Base-by-base conservation (phyloP, 1,139 yeast species). In the Candida smagusa region DNA sequence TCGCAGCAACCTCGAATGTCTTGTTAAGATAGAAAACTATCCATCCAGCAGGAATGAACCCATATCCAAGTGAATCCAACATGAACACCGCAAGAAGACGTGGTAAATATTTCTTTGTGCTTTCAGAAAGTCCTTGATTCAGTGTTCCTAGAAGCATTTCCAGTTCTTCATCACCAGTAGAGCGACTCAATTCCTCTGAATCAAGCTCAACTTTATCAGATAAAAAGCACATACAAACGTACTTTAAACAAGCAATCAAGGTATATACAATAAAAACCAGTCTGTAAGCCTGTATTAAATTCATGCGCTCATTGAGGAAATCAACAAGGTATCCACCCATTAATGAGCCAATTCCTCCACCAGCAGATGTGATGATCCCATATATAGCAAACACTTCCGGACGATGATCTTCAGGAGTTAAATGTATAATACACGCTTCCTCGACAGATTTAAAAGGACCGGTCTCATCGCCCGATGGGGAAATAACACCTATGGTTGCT, bases 391-490 rank as follows among this genome's bases (percentile, higher is more conserved):
- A 88, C 1, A 87, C 68, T 44, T 81, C 88, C 0, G 96, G 84
- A 33, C 95, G 67, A 40, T 77, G 77, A 35, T 69, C 71, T 34
- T 72, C 72, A 0, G 83, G 79, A 0, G 95, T 83, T 48, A 89
- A 63, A 58, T 87, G 95, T 0, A 96, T 95, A 40, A 89, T 68
- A 23, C 86, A 75, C 0, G 95, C 84, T 55, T 89, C 96, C 55
- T 89, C 97, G 13, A 89, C 80, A 1, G 95, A 80, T 53, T 86
- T 84, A 61, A 89, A 89, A 0, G 97, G 97, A 0, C 97, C 97
- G 0, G 92, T 87, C 54, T 89, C 97, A 51, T 84, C 92, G 11
- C 96, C 96, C 28, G 90, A 80, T 1, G 96, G 95, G 1, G 96
- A 86, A 4, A 89, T 84, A 9, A 89, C 89, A 0, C 75, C 77